Percentiles rank a stretch among this genome's conserved stretches.
These are phyloP conservation scores for Agrocybe pediades DNA, from an alignment of 768 basidiomycete species.

Conservation along the genomic window DNA sequence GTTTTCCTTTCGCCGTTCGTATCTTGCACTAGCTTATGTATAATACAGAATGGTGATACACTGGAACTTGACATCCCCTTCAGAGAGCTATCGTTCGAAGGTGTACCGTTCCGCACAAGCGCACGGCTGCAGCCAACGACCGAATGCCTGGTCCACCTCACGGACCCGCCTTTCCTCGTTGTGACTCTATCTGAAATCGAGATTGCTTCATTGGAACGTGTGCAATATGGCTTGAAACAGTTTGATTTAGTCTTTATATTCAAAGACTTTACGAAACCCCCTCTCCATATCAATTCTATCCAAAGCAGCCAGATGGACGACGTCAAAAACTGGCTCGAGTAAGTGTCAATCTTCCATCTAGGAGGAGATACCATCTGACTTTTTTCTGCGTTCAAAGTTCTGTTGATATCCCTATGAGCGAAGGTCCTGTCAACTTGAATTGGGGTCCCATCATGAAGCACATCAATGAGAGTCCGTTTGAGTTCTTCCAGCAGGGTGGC, in stretches of 20 bases:
- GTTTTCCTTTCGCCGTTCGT: constrained; percentile 21
- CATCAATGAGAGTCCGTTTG: constrained; percentile 92
- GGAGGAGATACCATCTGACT: constrained; percentile 8
- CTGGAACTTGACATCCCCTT: constrained; percentile 96
- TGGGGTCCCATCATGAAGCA: constrained; percentile 99
- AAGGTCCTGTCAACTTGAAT: constrained; percentile 95
- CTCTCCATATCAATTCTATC: constrained; percentile 96
- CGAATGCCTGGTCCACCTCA: constrained; percentile 93
- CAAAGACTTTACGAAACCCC: constrained; percentile 91
- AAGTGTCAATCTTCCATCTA: constrained; percentile 30
- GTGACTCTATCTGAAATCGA: constrained; percentile 95
- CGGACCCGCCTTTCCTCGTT: constrained; percentile 94
- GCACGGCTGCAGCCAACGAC: constrained; percentile 95
- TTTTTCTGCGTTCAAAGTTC: constrained; percentile 70
- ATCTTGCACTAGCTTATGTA: constrained; percentile 3
- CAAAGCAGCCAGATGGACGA: constrained; percentile 89
- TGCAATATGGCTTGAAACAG: constrained; percentile 94
- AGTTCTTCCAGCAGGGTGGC: constrained; percentile 96
- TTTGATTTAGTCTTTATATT: constrained; percentile 98
- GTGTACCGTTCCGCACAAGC: constrained; percentile 94
- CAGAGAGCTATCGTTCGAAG: constrained; percentile 94
- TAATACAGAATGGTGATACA: constrained; percentile 63
- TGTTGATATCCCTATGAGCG: constrained; percentile 94
- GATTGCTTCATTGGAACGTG: constrained; percentile 94
- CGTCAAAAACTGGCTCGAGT: constrained; percentile 99